Evolutionary conservation across 2,329 filamentous ascomycete genomes (phyloP), one percentile per base, ranked within the genome.

Genomic region (Fusarium nisikadoi): DNA sequence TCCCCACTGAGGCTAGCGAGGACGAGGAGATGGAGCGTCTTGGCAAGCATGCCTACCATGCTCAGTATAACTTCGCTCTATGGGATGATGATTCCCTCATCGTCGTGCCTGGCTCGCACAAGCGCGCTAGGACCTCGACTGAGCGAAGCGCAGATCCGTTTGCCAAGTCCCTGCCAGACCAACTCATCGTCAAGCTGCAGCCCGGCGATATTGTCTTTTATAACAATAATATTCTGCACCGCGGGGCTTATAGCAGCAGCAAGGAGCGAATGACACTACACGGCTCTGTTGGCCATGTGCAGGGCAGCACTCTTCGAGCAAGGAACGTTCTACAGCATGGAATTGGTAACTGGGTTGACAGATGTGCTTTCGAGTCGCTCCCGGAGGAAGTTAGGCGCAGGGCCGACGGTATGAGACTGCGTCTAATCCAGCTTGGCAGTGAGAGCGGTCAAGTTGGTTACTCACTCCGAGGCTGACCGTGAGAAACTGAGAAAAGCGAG

Each of bases 31-130:
- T 89, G 45, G 82, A 81, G 47, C 83, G 91, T 33, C 83, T 97
- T 56, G 78, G 80, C 3, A 83, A 88, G 68, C 88, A 90, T 0
- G 90, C 91, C 62, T 90, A 88, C 75, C 94, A 96, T 76, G 92
- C 94, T 41, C 94, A 97, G 83, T 97, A 94, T 88, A 97, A 97
- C 80, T 85, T 97, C 46, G 91, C 94, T 12, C 85, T 97, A 12
- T 94, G 90, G 79, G 89, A 91, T 39, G 94, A 97, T 79, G 85
- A 87, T 19, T 92, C 89, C 52, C 82, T 97, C 11, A 83, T 97
- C 12, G 90, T 96, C 0, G 88, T 97, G 1, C 94, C 94, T 0
- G 93, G 92, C 0, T 93, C 90, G 9, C 94, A 97, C 80, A 82
- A 79, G 33, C 88, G 94, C 11, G 88, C 92, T 38, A 84, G 94